Evolutionary conservation across 2,329 filamentous ascomycete species (phyloP).

Genomic region (Exophiala bonariae): DNA sequence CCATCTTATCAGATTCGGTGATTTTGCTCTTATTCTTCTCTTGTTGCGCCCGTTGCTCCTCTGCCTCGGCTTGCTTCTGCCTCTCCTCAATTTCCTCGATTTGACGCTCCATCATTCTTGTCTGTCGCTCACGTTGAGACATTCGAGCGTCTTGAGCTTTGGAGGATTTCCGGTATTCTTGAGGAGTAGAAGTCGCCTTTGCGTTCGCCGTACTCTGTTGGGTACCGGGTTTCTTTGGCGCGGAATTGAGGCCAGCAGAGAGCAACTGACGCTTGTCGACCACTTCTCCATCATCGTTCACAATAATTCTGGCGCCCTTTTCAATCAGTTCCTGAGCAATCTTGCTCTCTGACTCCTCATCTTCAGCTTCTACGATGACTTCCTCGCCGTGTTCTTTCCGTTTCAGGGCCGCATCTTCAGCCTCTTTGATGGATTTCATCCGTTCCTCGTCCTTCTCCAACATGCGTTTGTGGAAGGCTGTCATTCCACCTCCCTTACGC

Average conservation of each 20-base stretch:
- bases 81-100: slow-evolving; percentile 57
- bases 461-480: slow-evolving; percentile 62
- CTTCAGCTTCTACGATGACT: slow-evolving; percentile 31
- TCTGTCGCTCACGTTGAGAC: slow-evolving; percentile 56
- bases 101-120: slow-evolving; percentile 60
- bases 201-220: slow-evolving; percentile 11
- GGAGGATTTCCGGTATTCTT: slow-evolving; percentile 24
- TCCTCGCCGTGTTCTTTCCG: slow-evolving; percentile 37
- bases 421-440: slow-evolving; percentile 58
- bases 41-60: slow-evolving; percentile 53
- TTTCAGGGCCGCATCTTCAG: slow-evolving; percentile 41
- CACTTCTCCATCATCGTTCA: slow-evolving; percentile 66
- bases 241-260: slow-evolving; percentile 61
- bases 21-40: slow-evolving; percentile 60
- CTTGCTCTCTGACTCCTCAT: slow-evolving; percentile 52
- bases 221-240: slow-evolving; percentile 48
- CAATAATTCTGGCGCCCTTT: slow-evolving; percentile 50
- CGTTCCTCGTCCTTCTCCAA: slow-evolving; percentile 58
- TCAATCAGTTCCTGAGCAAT: slow-evolving; percentile 57
- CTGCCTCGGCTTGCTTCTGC: slow-evolving; percentile 58
- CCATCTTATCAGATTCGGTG: slow-evolving; percentile 57
- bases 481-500: slow-evolving; percentile 50
- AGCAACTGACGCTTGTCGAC: slow-evolving; percentile 65
- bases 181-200: slow-evolving; percentile 8
- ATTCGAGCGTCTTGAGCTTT: slow-evolving; percentile 40